A percentile compares a stretch with the other conserved stretches of the same genome.
phyloP scores from a whole-genome alignment of 805 yeast genomes.

The Schizosaccharomyces lindneri region DNA sequence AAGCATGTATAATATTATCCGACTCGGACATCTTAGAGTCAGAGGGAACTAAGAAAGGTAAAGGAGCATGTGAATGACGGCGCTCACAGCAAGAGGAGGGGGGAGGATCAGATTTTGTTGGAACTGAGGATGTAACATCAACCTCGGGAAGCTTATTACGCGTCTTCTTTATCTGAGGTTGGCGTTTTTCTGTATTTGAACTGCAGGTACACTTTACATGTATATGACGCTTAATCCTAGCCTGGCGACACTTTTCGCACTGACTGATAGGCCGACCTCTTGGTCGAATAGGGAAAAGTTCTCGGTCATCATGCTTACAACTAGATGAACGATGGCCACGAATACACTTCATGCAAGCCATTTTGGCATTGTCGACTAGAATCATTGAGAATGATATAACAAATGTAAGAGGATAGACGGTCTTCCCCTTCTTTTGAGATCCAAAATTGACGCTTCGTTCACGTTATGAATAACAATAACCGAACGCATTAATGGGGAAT shows the following conservation, averaged over 20 bases:
- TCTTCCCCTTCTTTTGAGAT: neutral
- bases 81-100: neutral
- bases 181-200: neutral
- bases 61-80: neutral
- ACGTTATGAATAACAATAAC: neutral
- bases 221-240: slow-evolving; percentile 37
- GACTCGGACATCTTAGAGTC: too few relatives aligned
- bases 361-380: neutral
- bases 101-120: neutral
- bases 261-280: slow-evolving; percentile 91
- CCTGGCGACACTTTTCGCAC: slow-evolving; percentile 63
- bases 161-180: too few relatives aligned
- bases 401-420: neutral
- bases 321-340: slow-evolving; percentile 91
- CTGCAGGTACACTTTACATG: slow-evolving; percentile 30
- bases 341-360: slow-evolving; percentile 27
- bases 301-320: slow-evolving; percentile 78
- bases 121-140: neutral
- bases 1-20: too few relatives aligned
- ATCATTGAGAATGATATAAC: neutral
- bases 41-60: too few relatives aligned
- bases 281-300: slow-evolving; percentile 77
- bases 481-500: neutral
- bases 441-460: neutral
- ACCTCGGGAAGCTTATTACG: too few relatives aligned